Evolutionary conservation across 306 rosid genomes (phyloP), one percentile per base, ranked within the genome.

Genomic region (Vigna radiata): DNA sequence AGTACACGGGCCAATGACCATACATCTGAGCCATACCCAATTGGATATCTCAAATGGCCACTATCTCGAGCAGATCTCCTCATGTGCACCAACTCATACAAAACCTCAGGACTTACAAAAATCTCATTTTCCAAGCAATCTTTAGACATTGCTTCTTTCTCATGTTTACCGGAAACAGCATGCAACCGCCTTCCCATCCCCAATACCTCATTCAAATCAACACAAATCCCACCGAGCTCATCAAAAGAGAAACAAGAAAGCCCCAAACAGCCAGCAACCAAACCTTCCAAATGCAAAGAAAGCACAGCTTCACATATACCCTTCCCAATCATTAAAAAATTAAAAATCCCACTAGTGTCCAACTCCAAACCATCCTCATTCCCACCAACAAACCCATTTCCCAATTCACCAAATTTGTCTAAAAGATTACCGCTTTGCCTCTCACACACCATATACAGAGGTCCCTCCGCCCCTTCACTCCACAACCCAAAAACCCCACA

Each of bases 1-100:
- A 94, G 72, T 19, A 89, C 83, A 81, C 89, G 88, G 73, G 87
- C 94, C 78, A 89, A 77, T 56, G 95, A 87, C 96, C 96, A 94
- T 50, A 87, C 85, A 85, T 94, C 97, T 1, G 95, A 85, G 77
- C 89, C 73, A 83, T 27, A 76, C 55, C 90, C 89, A n/a, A 85
- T 53, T 3, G 81, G 74, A 84, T 82, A 61, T 46, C 79, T 72
- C 2, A 81, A 44, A 25, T 66, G 49, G 69, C 62, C 88, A 83
- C 78, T 61, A 76, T 88, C 89, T 5, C 52, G 66, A n/a, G 14
- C 72, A 68, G 70, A 3, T 15, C 67, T 82, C 74, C 82, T 85
- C 75, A 74, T 86, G 72, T 61, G 81, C 86, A 86, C 27, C 65
- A 90, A 88, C 79, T 83, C 88, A 58, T 77, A 61, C 85, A 87